A percentile compares a stretch with the other conserved stretches of the same genome.
Evolutionary conservation across 2,329 filamentous ascomycete species (phyloP).

Genomic region (Venturia carpophila): DNA sequence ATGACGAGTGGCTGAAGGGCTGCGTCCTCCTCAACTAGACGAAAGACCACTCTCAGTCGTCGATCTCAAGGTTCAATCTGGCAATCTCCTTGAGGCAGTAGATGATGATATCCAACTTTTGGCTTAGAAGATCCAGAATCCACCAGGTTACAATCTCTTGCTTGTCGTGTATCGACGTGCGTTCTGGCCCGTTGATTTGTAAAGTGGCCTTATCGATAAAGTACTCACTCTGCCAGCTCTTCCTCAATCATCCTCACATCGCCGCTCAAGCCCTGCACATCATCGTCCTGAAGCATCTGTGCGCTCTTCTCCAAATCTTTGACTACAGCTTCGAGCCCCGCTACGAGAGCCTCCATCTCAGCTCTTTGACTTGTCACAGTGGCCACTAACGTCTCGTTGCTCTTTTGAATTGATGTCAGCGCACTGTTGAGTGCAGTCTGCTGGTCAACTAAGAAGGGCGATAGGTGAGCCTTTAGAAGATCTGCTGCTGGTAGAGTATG

Average conservation of each 20-base stretch:
- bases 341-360: slow-evolving; percentile 50
- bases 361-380: slow-evolving; percentile 46
- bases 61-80: slow-evolving; percentile 1
- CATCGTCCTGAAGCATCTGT: slow-evolving; percentile 30
- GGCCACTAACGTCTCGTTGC: slow-evolving; percentile 47
- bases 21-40: no score
- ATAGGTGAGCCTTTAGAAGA: slow-evolving; percentile 51
- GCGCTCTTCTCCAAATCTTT: slow-evolving; percentile 48
- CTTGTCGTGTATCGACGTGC: neutral
- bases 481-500: slow-evolving; percentile 51
- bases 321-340: slow-evolving; percentile 48
- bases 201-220: neutral
- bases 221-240: slow-evolving; percentile 14
- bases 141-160: slow-evolving; percentile 27
- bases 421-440: slow-evolving; percentile 42
- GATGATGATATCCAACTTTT: slow-evolving; percentile 92
- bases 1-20: no score
- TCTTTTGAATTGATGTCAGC: slow-evolving; percentile 42
- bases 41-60: no score
- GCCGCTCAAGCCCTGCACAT: slow-evolving; percentile 4
- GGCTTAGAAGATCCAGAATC: slow-evolving; percentile 66
- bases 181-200: neutral
- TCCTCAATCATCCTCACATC: slow-evolving; percentile 17
- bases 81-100: slow-evolving; percentile 82
- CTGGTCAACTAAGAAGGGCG: slow-evolving; percentile 47